Base-by-base conservation (phyloP, 2,329 filamentous ascomycete genomes). In the Alternaria brassicicola region DNA sequence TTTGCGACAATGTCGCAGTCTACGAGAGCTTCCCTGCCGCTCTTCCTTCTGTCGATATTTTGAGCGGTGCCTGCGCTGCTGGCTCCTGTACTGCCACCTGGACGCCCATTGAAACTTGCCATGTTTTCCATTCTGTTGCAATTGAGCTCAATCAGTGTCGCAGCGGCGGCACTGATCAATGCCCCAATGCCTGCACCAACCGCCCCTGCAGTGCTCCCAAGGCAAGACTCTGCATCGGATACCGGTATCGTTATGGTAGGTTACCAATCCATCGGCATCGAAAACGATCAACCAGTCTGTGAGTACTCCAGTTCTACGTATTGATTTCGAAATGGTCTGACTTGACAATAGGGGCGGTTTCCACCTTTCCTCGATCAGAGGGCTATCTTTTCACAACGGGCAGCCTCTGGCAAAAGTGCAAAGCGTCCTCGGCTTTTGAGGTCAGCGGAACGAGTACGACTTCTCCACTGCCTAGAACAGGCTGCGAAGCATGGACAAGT, bases 381-480 rank as follows among this genome's bases (percentile, higher is more conserved):
- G 41, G 50, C 50, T 53, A 53, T 13, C 50, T 53, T 12, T 53
- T 46, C 13, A 53, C 39, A 28, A 35, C 39, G 17, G 50, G 30
- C 23, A 45, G 41, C 21, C 41, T 35, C 30, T 53, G 41, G 41
- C 50, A 53, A 15, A 46, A 43, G 25, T 53, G 50, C 30, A 31
- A 42, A 26, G 30, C 21, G 7, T 53, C 50, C 12, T 36, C 50
- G 4, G 50, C 31, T 28, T 53, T 46, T 19, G 39, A 53, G 13
- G 17, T 45, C 15, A 19, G 25, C 33, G 50, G 50, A 10, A 25
- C 7, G 6, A 45, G 19, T 5, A 52, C 50, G 21, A 52, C 50
- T 3, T 45, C 50, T 21, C 19, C 30, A 7, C 6, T 53, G 1
- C 39, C 39, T 3, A 36, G 23, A 21, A 53, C 50, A 33, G 39